Conservation (phyloP, 2,329 filamentous ascomycete species). For the Microcyclosporella mali region DNA sequence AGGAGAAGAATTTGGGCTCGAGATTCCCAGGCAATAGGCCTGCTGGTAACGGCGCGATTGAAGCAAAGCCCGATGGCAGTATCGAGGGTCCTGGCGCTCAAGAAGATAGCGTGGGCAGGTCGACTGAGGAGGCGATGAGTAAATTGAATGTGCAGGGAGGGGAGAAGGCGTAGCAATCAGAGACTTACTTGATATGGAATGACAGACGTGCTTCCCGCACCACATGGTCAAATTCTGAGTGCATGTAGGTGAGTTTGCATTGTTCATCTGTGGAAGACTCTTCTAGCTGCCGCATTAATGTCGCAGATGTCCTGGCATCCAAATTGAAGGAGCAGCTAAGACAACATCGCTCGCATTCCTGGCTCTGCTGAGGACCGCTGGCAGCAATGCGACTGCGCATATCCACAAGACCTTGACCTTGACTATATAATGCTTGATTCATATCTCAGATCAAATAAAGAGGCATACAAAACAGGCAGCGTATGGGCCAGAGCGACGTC, state of each 20-base stretch:
- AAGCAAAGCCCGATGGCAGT: conserved; percentile 42
- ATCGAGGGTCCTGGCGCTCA: conserved; percentile 39
- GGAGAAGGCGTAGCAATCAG: conserved; percentile 15
- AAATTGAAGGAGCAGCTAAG: conserved; percentile 19
- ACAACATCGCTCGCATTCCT: conserved; percentile 28
- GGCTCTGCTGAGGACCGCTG: conserved; percentile 33
- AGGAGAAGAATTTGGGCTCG: conserved; percentile 68
- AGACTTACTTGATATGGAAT: no score
- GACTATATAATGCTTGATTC: conserved; percentile 36
- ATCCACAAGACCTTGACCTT: conserved; percentile 21
- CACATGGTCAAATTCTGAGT: no score
- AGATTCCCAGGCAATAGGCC: conserved; percentile 49
- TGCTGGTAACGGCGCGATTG: conserved; percentile 27
- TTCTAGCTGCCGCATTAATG: no score
- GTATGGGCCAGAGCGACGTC: conserved; percentile 47
- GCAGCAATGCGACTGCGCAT: conserved; percentile 25
- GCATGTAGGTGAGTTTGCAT: no score
- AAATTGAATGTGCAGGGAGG: conserved; percentile 25
- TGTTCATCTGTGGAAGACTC: no score
- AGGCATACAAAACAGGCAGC: conserved; percentile 33
- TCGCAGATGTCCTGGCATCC: no score
- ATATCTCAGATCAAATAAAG: conserved; percentile 29
- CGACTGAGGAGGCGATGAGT: conserved; percentile 36
- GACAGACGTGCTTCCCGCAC: no score
- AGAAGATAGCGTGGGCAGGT: conserved; percentile 37